Evolutionary conservation across 2,329 filamentous ascomycete species (phyloP).

Genomic region (Fonsecaea monophora): DNA sequence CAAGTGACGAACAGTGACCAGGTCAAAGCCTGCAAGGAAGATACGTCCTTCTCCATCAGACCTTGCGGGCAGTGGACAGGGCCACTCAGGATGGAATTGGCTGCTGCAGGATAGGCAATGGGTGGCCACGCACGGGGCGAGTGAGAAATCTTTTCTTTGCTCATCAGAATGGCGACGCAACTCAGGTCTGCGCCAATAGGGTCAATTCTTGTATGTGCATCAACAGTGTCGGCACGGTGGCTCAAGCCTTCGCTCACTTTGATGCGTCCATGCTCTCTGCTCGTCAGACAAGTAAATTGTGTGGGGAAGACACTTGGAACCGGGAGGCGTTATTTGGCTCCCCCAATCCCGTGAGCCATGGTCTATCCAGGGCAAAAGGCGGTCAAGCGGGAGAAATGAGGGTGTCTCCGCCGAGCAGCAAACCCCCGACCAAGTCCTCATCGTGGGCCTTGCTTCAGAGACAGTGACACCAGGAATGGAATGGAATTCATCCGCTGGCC

Average conservation of each 20-base stretch:
- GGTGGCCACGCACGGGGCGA: conserved; percentile 6
- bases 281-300: conserved; percentile 24
- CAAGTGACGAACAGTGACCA: conserved; percentile 3
- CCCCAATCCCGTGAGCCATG: conserved; percentile 25
- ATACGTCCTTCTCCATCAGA: conserved; percentile 15
- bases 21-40: conserved; percentile 10
- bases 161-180: conserved; percentile 13
- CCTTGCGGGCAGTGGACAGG: conserved; percentile 5
- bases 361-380: conserved; percentile 25
- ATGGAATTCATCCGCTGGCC: neutral
- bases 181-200: conserved; percentile 19
- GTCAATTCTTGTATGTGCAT: conserved; percentile 19
- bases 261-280: conserved; percentile 19
- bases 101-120: conserved; percentile 11
- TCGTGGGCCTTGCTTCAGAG: neutral
- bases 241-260: neutral
- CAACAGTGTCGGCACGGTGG: conserved; percentile 11
- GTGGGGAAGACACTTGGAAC: conserved; percentile 24
- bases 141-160: conserved; percentile 18
- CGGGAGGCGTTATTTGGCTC: conserved; percentile 16
- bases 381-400: conserved; percentile 27
- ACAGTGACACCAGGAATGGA: conserved; percentile 4
- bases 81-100: conserved; percentile 3
- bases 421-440: neutral
- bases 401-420: neutral